A percentile compares a stretch with the other conserved stretches of the same genome.
These are phyloP conservation scores for Kuraishia cidri DNA, from an alignment of 805 yeast genomes.

Conservation along the genomic window DNA sequence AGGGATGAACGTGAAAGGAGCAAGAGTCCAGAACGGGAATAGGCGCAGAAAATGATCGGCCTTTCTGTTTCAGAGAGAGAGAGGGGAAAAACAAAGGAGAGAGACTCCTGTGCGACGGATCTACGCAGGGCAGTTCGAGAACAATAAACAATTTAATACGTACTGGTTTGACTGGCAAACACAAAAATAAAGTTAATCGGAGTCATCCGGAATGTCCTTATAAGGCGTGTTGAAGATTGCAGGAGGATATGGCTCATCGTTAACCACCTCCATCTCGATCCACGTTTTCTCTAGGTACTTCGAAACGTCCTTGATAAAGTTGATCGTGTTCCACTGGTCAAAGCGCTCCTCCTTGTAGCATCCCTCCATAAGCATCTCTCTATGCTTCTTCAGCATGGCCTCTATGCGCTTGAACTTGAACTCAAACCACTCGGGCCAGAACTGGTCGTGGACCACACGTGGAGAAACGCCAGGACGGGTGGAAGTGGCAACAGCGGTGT, in stretches of 20 bases:
- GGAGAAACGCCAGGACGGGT: slow-evolving; percentile 26
- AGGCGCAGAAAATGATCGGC: too few species aligned
- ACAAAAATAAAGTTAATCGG: too few species aligned
- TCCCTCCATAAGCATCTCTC: slow-evolving; percentile 9
- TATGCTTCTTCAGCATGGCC: slow-evolving; percentile 12
- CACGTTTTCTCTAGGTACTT: slow-evolving; percentile 17
- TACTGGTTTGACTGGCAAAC: too few species aligned
- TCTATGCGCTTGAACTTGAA: slow-evolving; percentile 23
- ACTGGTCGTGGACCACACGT: slow-evolving; percentile 25
- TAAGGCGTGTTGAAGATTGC: slow-evolving; percentile 16
- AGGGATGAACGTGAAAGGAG: not conserved
- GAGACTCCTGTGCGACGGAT: too few species aligned
- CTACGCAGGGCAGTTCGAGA: too few species aligned
- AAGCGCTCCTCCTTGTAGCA: slow-evolving; percentile 14
- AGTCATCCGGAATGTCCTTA: slow-evolving; percentile 7
- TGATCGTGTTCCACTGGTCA: slow-evolving; percentile 17
- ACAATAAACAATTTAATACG: too few species aligned
- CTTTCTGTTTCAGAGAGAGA: too few species aligned
- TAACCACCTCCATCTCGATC: slow-evolving; percentile 23
- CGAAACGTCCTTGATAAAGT: slow-evolving; percentile 19
- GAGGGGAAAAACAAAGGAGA: too few species aligned
- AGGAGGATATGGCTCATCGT: slow-evolving; percentile 20
- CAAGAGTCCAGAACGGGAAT: too few species aligned
- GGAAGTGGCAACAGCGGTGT: slow-evolving; percentile 28
- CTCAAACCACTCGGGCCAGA: slow-evolving; percentile 28